Evolutionary conservation across 2,329 filamentous ascomycete genomes (phyloP).

Genomic region (Neofusicoccum sp.): DNA sequence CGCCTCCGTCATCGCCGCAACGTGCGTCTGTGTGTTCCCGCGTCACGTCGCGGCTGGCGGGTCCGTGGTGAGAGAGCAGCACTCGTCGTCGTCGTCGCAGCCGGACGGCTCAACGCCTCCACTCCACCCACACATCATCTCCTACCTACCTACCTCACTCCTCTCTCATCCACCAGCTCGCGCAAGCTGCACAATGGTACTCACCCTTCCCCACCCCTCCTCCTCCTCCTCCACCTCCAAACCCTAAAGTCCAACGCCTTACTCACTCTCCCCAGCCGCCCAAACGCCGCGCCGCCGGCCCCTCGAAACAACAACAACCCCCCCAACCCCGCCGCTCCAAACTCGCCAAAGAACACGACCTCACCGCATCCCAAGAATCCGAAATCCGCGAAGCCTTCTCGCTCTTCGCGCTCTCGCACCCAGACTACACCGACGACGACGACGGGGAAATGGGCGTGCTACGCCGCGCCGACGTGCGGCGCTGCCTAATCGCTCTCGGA

Average conservation of each 20-base stretch:
- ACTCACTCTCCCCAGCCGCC: background rate
- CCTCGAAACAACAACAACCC: background rate
- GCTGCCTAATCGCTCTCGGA: constrained; percentile 54
- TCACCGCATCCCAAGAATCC: constrained; percentile 77
- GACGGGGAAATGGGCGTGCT: constrained; percentile 50
- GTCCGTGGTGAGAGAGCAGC: too few relatives aligned
- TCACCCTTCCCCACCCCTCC: background rate
- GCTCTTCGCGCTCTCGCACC: constrained; percentile 58
- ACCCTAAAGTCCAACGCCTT: background rate
- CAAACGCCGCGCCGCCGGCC: background rate
- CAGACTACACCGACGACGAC: constrained; percentile 54
- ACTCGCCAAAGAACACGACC: constrained; percentile 87
- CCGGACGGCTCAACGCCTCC: background rate
- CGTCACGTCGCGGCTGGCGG: background rate
- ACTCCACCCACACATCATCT: background rate
- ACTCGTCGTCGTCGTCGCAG: background rate
- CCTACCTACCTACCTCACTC: background rate
- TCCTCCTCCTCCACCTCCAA: background rate
- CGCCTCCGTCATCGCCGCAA: background rate
- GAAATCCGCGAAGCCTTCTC: constrained; percentile 90
- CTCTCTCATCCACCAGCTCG: background rate
- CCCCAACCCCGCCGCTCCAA: constrained; percentile 64
- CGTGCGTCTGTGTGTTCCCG: background rate
- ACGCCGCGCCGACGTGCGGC: constrained; percentile 44
- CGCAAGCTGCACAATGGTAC: background rate